phyloP scores from a whole-genome alignment of 495 filamentous ascomycete species.

The Xylaria scruposa region DNA sequence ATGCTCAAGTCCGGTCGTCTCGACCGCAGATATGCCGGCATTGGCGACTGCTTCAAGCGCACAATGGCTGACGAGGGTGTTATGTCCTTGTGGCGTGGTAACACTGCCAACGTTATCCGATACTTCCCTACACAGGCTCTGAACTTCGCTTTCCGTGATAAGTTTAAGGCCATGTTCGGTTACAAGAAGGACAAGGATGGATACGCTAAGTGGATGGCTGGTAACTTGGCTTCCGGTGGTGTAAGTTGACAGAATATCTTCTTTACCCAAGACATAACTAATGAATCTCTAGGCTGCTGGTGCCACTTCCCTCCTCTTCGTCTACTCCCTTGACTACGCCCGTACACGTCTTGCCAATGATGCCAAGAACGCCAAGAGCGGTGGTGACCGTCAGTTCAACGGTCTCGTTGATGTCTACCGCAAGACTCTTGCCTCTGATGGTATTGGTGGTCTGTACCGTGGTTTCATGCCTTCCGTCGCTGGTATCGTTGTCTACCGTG shows the following conservation, averaged over 20 bases:
- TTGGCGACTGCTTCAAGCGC: conserved; percentile 91
- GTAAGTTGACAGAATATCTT: conserved; percentile 63
- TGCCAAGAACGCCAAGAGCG: conserved; percentile 93
- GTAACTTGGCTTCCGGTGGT: conserved; percentile 99
- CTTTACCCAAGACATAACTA: conserved; percentile 31
- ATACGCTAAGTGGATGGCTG: conserved; percentile 98
- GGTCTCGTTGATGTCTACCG: conserved; percentile 98
- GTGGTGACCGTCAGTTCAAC: conserved; percentile 99
- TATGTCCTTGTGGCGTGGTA: conserved; percentile 95
- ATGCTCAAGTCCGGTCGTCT: conserved; percentile 99
- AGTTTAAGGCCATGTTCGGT: conserved; percentile 99
- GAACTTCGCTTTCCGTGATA: conserved; percentile 99
- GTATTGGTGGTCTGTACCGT: conserved; percentile 99
- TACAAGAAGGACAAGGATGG: conserved; percentile 99
- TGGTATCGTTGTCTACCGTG: conserved; percentile 99
- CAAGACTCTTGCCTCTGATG: conserved; percentile 98
- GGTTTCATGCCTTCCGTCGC: conserved; percentile 99
- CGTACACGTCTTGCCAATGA: conserved; percentile 99
- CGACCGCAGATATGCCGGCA: conserved; percentile 94
- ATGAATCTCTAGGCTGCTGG: conserved; percentile 77
- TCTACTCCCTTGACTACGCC: conserved; percentile 99
- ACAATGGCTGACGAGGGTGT: conserved; percentile 82
- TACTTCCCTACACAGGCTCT: conserved; percentile 99
- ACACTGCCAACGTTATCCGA: conserved; percentile 99
- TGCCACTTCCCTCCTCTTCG: conserved; percentile 99